A percentile compares a stretch with the other conserved stretches of the same genome.
phyloP scores from a whole-genome alignment of 805 yeast genomes.

The Saturnispora saitoi region DNA sequence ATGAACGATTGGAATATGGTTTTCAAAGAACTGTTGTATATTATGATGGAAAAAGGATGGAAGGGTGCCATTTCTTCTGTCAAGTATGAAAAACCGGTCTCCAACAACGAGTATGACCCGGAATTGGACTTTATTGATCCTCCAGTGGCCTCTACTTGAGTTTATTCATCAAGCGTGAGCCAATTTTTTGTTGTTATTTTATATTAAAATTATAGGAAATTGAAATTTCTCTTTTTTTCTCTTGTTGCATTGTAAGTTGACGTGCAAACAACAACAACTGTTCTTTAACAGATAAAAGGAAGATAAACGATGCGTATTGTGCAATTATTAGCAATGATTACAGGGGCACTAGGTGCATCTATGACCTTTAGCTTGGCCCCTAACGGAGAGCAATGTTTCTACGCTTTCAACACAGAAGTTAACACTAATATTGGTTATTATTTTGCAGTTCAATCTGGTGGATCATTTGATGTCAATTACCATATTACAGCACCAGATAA shows the following conservation, averaged over 20 bases:
- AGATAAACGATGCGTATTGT: not conserved
- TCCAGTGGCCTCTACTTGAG: not conserved
- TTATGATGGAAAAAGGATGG: conserved; percentile 29
- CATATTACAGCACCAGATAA: conserved; percentile 50
- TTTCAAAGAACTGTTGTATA: conserved; percentile 29
- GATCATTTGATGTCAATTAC: conserved; percentile 74
- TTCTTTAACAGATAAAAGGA: not conserved
- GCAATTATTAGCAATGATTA: not conserved
- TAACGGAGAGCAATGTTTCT: conserved; percentile 64
- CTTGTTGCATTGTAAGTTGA: not conserved
- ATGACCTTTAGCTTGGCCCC: conserved; percentile 71
- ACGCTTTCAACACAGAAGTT: conserved; percentile 53
- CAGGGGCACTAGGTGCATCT: conserved; percentile 35
- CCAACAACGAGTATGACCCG: conserved; percentile 23
- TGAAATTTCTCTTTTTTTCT: not conserved
- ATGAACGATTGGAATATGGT: conserved; percentile 29
- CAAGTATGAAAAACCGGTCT: conserved; percentile 17
- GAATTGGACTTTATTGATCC: conserved; percentile 24
- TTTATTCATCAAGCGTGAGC: not conserved
- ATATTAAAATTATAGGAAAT: not conserved
- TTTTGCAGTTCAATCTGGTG: conserved; percentile 79
- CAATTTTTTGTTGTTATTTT: not conserved
- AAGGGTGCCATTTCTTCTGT: conserved; percentile 27
- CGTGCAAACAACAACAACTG: too few relatives aligned
- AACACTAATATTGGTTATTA: conserved; percentile 60